A percentile compares a stretch with the other conserved stretches of the same genome.
These are phyloP conservation scores for Metschnikowia rubicola DNA, from an alignment of 805 yeast genomes.

Conservation along the genomic window DNA sequence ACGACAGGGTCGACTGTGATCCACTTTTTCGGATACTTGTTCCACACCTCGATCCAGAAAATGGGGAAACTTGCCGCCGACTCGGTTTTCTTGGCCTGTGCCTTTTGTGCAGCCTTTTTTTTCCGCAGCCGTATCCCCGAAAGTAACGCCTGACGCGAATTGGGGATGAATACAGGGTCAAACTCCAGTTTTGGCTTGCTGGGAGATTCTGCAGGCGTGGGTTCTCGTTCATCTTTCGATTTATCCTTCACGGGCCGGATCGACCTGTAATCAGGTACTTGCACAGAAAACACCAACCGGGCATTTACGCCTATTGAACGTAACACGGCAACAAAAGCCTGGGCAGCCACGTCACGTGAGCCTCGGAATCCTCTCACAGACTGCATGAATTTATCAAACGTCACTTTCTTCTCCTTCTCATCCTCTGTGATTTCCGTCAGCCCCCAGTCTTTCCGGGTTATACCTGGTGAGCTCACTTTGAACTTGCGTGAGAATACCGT, in stretches of 20 bases:
- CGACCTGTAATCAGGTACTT: conserved; percentile 70
- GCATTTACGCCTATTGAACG: conserved; percentile 70
- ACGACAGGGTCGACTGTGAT: conserved; percentile 82
- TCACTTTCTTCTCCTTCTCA: conserved; percentile 20
- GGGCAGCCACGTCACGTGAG: conserved; percentile 74
- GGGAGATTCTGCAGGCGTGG: background rate
- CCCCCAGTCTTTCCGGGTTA: conserved; percentile 36
- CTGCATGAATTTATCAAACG: conserved; percentile 41
- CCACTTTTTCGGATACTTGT: conserved; percentile 67
- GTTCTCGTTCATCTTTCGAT: conserved; percentile 1
- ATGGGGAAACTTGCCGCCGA: conserved; percentile 51
- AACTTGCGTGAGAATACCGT: conserved; percentile 56
- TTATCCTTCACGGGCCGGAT: conserved; percentile 11
- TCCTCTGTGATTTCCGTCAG: conserved; percentile 15
- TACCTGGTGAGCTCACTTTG: conserved; percentile 42
- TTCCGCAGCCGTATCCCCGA: conserved; percentile 4
- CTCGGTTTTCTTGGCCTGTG: background rate
- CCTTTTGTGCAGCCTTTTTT: conserved; percentile 1
- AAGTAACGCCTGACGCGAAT: conserved; percentile 14
- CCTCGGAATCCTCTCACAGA: conserved; percentile 53
- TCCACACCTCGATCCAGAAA: conserved; percentile 96
- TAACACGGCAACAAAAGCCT: conserved; percentile 77
- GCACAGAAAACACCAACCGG: conserved; percentile 76
- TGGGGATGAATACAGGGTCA: conserved; percentile 20
- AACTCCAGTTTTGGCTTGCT: conserved; percentile 13